phyloP scores from a whole-genome alignment of 495 filamentous ascomycete genomes.

The Penicillium odoratum region DNA sequence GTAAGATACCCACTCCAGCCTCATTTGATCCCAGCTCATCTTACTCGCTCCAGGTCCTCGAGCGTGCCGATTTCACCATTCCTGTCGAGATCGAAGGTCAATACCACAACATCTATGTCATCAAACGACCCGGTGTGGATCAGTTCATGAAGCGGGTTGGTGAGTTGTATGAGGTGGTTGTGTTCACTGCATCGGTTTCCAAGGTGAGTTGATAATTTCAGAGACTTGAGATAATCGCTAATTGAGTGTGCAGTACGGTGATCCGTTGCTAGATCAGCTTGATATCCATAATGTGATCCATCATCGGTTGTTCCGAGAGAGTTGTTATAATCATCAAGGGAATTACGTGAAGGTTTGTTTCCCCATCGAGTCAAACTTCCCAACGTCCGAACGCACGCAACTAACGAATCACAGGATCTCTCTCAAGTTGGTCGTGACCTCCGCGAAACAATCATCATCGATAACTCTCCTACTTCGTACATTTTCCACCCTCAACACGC shows the following conservation, averaged over 20 bases:
- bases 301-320: slow-evolving; percentile 94
- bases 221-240: slow-evolving; percentile 9
- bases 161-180: slow-evolving; percentile 96
- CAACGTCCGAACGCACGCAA: not conserved
- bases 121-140: slow-evolving; percentile 96
- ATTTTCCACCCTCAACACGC: slow-evolving; percentile 99
- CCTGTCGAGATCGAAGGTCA: slow-evolving; percentile 99
- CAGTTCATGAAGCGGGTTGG: slow-evolving; percentile 98
- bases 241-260: slow-evolving; percentile 70
- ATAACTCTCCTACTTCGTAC: slow-evolving; percentile 98
- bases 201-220: slow-evolving; percentile 63
- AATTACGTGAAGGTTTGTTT: slow-evolving; percentile 89
- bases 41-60: slow-evolving; percentile 69
- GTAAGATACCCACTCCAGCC: slow-evolving; percentile 44
- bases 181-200: slow-evolving; percentile 97
- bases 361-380: not conserved
- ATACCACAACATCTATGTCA: slow-evolving; percentile 99
- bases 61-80: slow-evolving; percentile 98
- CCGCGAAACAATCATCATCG: slow-evolving; percentile 97
- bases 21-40: slow-evolving; percentile 9
- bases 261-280: slow-evolving; percentile 92
- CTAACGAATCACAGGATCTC: slow-evolving; percentile 62
- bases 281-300: slow-evolving; percentile 98
- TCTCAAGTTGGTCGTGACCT: slow-evolving; percentile 96
- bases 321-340: slow-evolving; percentile 98